Conservation (phyloP, 2,329 filamentous ascomycete species). For the Aspergillus sclerotialis region DNA sequence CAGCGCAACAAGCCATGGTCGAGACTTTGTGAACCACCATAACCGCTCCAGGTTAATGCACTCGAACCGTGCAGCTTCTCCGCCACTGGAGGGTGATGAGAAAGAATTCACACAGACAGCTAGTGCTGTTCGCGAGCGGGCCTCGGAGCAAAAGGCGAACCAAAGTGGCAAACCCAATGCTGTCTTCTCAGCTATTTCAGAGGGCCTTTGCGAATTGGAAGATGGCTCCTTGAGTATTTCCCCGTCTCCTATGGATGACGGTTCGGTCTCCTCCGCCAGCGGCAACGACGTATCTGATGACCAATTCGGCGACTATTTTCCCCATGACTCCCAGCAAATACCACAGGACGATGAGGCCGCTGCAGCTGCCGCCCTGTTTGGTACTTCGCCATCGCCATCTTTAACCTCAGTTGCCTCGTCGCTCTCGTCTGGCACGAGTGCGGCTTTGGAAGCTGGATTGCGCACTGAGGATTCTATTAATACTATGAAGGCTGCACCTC, state of each 20-base stretch:
- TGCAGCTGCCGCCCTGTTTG: constrained; percentile 29
- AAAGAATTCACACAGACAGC: constrained; percentile 96
- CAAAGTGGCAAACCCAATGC: constrained; percentile 20
- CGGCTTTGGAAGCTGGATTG: constrained; percentile 24
- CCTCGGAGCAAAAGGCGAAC: constrained; percentile 30
- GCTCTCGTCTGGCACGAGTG: constrained; percentile 36
- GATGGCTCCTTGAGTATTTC: constrained; percentile 20
- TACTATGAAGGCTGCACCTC: constrained; percentile 16
- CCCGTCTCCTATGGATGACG: constrained; percentile 25
- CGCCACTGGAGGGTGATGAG: constrained; percentile 88
- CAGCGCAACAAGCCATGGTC: constrained; percentile 38
- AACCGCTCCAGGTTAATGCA: constrained; percentile 55
- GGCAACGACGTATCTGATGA: constrained; percentile 22
- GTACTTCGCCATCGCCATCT: constrained; percentile 37
- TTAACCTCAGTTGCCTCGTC: constrained; percentile 35
- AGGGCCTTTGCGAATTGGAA: constrained; percentile 36
- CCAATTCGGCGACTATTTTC: constrained; percentile 30
- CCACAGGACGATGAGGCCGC: constrained; percentile 26
- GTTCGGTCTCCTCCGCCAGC: constrained; percentile 23
- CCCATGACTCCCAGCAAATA: constrained; percentile 18
- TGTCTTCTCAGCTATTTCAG: constrained; percentile 29
- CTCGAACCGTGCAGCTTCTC: constrained; percentile 68
- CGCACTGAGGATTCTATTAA: constrained; percentile 17
- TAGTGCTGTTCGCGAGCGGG: constrained; percentile 64
- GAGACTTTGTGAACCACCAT: constrained; percentile 47